A percentile compares a stretch with the other conserved stretches of the same genome.
These are phyloP conservation scores for Boletus rex-veris DNA, from an alignment of 768 basidiomycete species.

Conservation along the genomic window DNA sequence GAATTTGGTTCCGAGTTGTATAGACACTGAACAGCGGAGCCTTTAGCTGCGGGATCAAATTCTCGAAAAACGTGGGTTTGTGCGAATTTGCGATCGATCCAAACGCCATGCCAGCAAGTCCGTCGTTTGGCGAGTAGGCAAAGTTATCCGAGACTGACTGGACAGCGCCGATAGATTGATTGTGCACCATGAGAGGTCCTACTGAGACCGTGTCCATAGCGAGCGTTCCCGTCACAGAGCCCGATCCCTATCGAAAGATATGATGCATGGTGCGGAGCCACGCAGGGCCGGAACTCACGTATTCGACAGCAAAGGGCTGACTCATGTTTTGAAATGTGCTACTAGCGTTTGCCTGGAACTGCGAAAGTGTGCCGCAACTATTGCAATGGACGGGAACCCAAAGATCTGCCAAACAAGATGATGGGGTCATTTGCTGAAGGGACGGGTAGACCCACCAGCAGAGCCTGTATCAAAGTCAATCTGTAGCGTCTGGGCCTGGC, in stretches of 20 bases:
- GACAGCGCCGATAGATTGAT: conserved; percentile 59
- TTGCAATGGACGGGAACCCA: conserved; percentile 48
- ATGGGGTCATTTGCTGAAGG: not conserved
- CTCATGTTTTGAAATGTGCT: conserved; percentile 37
- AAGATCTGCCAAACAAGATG: conserved; percentile 43
- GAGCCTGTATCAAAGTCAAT: conserved; percentile 71
- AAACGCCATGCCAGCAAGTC: conserved; percentile 63
- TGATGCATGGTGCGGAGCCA: not conserved
- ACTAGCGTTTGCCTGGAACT: conserved; percentile 40
- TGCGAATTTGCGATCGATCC: conserved; percentile 46
- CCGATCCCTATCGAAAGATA: conserved; percentile 42
- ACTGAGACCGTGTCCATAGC: conserved; percentile 50
- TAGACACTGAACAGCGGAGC: conserved; percentile 58
- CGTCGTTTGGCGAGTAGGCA: conserved; percentile 47
- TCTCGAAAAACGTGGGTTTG: conserved; percentile 62
- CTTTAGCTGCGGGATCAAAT: conserved; percentile 44
- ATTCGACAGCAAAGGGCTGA: conserved; percentile 38
- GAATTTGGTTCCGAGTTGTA: conserved; percentile 38
- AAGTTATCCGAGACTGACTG: conserved; percentile 47
- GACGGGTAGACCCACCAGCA: conserved; percentile 10
- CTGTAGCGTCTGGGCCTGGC: conserved; percentile 47
- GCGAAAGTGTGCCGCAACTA: conserved; percentile 33
- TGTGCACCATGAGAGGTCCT: conserved; percentile 40
- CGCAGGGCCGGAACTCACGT: conserved; percentile 35
- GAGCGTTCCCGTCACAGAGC: conserved; percentile 47